A percentile compares a stretch with the other conserved stretches of the same genome.
phyloP scores from a whole-genome alignment of 2,329 filamentous ascomycete species.

The Nigrospora oryzae region DNA sequence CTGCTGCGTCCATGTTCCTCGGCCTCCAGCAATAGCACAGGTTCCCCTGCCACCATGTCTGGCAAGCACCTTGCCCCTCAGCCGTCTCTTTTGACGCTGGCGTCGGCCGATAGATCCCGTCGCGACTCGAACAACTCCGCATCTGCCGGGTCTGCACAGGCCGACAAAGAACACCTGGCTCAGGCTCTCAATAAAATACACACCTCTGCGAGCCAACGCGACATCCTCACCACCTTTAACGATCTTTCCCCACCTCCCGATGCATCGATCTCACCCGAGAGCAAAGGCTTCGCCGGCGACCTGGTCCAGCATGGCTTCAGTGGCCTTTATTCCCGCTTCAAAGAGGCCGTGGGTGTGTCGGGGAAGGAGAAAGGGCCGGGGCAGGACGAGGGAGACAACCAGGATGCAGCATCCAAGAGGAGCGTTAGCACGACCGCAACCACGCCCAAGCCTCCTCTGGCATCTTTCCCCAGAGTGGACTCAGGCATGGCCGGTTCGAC shows the following conservation, averaged over 20 bases:
- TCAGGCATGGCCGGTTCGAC: constrained; percentile 13
- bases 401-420: constrained; percentile 33
- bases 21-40: not conserved
- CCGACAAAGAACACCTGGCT: constrained; percentile 67
- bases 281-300: constrained; percentile 62
- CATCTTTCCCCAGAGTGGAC: constrained; percentile 32
- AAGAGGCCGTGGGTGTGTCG: constrained; percentile 68
- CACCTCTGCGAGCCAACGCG: constrained; percentile 76
- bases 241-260: constrained; percentile 71
- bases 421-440: constrained; percentile 30
- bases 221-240: constrained; percentile 84
- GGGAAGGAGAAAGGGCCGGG: constrained; percentile 29
- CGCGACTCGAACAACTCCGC: constrained; percentile 29
- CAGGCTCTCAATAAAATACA: constrained; percentile 82
- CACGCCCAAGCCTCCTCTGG: constrained; percentile 30
- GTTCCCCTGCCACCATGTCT: constrained; percentile 15
- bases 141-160: constrained; percentile 40
- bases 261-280: constrained; percentile 50
- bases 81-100: constrained; percentile 24
- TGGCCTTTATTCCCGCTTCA: constrained; percentile 79
- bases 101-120: constrained; percentile 23
- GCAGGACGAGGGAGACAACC: constrained; percentile 21
- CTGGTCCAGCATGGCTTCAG: constrained; percentile 78
- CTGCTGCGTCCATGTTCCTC: not conserved
- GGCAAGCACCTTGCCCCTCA: constrained; percentile 19